phyloP scores from a whole-genome alignment of 2,329 filamentous ascomycete species.

The Hypomyces rosellus region DNA sequence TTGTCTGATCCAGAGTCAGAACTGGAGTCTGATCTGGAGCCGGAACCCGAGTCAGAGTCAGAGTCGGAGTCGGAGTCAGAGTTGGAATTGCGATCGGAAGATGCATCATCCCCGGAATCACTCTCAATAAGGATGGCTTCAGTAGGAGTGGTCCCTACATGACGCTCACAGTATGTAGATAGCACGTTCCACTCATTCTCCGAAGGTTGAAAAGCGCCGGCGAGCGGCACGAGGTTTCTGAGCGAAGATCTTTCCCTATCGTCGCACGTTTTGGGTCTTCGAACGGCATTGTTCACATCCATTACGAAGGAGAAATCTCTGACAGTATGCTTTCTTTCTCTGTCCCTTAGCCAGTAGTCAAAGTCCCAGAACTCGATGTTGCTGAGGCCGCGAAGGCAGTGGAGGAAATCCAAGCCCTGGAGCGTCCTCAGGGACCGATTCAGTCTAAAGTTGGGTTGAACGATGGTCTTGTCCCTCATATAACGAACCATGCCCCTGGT shows the following conservation, averaged over 20 bases:
- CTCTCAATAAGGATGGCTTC: not conserved
- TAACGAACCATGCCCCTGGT: slow-evolving; percentile 14
- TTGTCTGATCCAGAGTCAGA: too few species aligned
- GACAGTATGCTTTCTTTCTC: slow-evolving; percentile 11
- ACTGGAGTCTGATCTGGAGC: too few species aligned
- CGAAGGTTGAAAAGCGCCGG: slow-evolving; percentile 6
- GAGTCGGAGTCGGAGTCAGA: not conserved
- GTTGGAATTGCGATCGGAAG: not conserved
- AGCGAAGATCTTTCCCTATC: slow-evolving; percentile 14
- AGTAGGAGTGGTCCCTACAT: not conserved
- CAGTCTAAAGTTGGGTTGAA: slow-evolving; percentile 35
- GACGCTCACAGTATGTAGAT: not conserved
- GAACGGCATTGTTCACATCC: slow-evolving; percentile 21
- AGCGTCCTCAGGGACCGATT: slow-evolving; percentile 32
- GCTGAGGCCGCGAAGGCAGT: slow-evolving; percentile 37
- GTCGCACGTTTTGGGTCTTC: slow-evolving; percentile 12
- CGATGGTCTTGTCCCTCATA: slow-evolving; percentile 22
- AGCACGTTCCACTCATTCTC: slow-evolving; percentile 11
- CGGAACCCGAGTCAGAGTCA: too few species aligned
- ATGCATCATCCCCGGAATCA: not conserved
- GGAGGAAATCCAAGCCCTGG: slow-evolving; percentile 40
- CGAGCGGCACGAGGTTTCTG: slow-evolving; percentile 17
- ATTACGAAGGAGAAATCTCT: slow-evolving; percentile 25
- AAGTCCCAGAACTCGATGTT: slow-evolving; percentile 37
- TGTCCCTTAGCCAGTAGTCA: slow-evolving; percentile 18